Base-by-base conservation (phyloP, 768 basidiomycete genomes). In the Terana coerulea region DNA sequence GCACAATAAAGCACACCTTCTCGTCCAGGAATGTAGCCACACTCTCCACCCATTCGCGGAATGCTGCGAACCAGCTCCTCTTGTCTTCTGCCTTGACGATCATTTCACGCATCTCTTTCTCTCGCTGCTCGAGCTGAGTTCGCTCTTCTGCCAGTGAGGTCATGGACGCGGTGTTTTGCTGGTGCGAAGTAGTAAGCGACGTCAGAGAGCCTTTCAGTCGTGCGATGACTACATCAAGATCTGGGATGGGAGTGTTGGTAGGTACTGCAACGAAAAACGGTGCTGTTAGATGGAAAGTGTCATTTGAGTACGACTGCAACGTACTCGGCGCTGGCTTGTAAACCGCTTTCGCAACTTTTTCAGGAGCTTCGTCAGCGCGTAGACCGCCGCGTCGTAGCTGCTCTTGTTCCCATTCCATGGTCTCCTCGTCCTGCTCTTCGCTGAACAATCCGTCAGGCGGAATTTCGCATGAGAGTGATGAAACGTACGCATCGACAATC, bases 21-120 rank as follows among this genome's bases (percentile, higher is more conserved):
- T 89, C 88, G 60, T 94, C 91, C 17, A 94, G 71, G 65, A 94
- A 93, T n/a, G 78, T 78, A 3, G 88, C 91, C 6, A 93, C 79
- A 53, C 79, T 80, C 65, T 93, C 91, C 0, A 91, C 68, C 86
- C 88, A 91, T 31, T 90, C 87, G 47, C 72, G 76, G 70, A 94
- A 89, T 45, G 78, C 77, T 10, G 69, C 72, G 59, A 93, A 92
- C 91, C 91, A 94, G 15, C 81, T 81, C 42, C 89, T 72, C 68
- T 93, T 92, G 39, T 71, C 76, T 63, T 92, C 91, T 0, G 91
- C 86, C 49, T 73, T 75, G 29, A 75, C 76, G 5, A 94, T 81
- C 78, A 91, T 81, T 22, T 79, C 76, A 15, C 90, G 77, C 72
- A 94, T 75, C 55, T 90, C 87, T 17, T 69, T 71, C 64, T 92